Evolutionary conservation across 176 grass and related monocot species (phyloP).

Genomic region (Carex scoparia): DNA sequence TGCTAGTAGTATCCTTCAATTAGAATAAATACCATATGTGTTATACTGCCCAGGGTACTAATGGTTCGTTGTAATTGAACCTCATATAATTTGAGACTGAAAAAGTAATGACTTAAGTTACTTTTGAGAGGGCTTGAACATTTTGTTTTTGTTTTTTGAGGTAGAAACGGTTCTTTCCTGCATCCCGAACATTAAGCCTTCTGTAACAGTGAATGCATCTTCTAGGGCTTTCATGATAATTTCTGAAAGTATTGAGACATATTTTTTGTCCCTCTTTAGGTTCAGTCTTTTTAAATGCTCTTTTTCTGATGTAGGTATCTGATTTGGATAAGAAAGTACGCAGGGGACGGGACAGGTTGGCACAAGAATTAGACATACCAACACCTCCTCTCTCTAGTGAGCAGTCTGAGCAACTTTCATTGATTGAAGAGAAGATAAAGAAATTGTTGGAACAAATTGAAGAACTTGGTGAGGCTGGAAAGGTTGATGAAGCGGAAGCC

Average conservation of each 20-base stretch:
- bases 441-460: conserved; percentile 82
- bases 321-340: conserved; percentile 91
- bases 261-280: neutral
- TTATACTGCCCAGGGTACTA: neutral
- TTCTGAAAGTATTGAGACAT: neutral
- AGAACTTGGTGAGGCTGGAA: conserved; percentile 84
- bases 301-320: conserved; percentile 45
- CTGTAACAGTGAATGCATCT: too few species aligned
- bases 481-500: conserved; percentile 92
- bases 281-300: neutral
- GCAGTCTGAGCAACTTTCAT: conserved; percentile 58
- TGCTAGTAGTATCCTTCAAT: neutral
- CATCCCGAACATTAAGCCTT: too few species aligned
- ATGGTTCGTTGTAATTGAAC: neutral
- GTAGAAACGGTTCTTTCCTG: neutral
- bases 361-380: conserved; percentile 55
- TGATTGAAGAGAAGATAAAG: conserved; percentile 80
- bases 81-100: neutral
- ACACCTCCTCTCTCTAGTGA: conserved; percentile 39
- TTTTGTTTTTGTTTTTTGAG: neutral
- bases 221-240: neutral
- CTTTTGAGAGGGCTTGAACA: neutral
- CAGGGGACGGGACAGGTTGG: conserved; percentile 67
- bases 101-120: neutral
- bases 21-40: neutral